Base-by-base conservation (phyloP, 225 moss, liverwort and hornwort species). In the Climacium dendroides region DNA sequence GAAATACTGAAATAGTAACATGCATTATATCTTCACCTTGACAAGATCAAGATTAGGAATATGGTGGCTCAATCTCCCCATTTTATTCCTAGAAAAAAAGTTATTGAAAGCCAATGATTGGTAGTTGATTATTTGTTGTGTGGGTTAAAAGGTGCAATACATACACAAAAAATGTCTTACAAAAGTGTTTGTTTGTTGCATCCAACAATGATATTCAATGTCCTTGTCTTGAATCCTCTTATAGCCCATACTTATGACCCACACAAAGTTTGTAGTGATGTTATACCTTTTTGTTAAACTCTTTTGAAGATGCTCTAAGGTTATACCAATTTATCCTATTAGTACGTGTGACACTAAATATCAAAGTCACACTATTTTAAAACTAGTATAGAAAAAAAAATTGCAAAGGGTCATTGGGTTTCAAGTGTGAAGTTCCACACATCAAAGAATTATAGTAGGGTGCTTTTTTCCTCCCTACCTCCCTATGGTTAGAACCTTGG, bases 141-240 rank as follows among this genome's bases (percentile, higher is more conserved):
- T 1, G 0, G 45, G 9, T 72, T 17, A 16, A 10, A 72, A 72
- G 17, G 72, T 1, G 0, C 72, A 72, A 16, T 29, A 73, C 1
- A 18, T 29, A 18, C 16, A 16, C 10, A 73, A 47, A 18, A n/a
- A 10, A 47, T 29, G 8, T 16, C 4, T 73, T 29, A 11, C 11
- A 29, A 73, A 4, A 3, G 17, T 28, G 5, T 17, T 0, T 2
- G 0, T 72, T 8, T 45, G 6, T 72, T 72, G 29, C 0, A 0
- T 1, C 28, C 45, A 45, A 17, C 4, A 45, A 45, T 4, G 10
- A 72, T 45, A 45, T 29, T 45, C 1, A 1, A 5, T 29, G 28
- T 17, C 17, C 6, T 72, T 72, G 26, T 3, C 0, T 45, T 72
- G 45, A 26, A 28, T 45, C 9, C 0, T 43, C 1, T 16, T 9